A percentile compares a stretch with the other conserved stretches of the same genome.
phyloP scores from a whole-genome alignment of 441 rosid species.

The Eutrema salsugineum region DNA sequence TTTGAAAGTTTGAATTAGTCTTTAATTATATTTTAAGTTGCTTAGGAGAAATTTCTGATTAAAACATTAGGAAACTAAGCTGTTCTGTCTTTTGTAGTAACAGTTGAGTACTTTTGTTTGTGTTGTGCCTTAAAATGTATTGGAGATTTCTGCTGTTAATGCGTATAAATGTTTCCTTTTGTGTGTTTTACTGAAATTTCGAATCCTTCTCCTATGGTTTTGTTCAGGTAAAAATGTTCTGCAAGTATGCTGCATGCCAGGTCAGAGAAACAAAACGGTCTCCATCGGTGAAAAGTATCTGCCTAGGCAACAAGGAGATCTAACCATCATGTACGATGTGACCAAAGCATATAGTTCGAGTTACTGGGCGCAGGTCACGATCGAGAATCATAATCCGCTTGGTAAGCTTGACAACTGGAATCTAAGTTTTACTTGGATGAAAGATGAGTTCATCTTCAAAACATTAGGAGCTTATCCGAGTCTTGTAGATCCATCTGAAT shows the following conservation, averaged over 20 bases:
- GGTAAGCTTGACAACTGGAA: slow-evolving; percentile 97
- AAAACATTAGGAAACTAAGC: neutral
- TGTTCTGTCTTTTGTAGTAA: neutral
- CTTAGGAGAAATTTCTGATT: neutral
- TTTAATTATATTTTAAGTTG: neutral
- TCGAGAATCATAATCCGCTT: slow-evolving; percentile 68
- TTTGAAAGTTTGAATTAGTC: slow-evolving; percentile 16
- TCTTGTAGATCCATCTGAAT: slow-evolving; percentile 62
- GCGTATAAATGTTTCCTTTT: neutral
- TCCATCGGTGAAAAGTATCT: slow-evolving; percentile 45
- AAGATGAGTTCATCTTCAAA: slow-evolving; percentile 62
- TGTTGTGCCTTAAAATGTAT: neutral
- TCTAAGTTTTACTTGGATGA: slow-evolving; percentile 88
- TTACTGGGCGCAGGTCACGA: slow-evolving; percentile 75
- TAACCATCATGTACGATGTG: slow-evolving; percentile 89
- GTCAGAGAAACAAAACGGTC: slow-evolving; percentile 40
- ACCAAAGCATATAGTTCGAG: slow-evolving; percentile 52
- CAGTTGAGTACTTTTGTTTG: neutral
- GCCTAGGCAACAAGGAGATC: slow-evolving; percentile 77
- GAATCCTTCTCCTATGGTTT: neutral
- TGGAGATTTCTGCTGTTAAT: neutral
- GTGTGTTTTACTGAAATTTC: neutral
- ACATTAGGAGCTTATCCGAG: slow-evolving; percentile 89
- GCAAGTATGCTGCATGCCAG: slow-evolving; percentile 67
- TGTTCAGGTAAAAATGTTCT: slow-evolving; percentile 48